Conservation (phyloP, 495 filamentous ascomycete genomes). For the Penicillium turbatum region DNA sequence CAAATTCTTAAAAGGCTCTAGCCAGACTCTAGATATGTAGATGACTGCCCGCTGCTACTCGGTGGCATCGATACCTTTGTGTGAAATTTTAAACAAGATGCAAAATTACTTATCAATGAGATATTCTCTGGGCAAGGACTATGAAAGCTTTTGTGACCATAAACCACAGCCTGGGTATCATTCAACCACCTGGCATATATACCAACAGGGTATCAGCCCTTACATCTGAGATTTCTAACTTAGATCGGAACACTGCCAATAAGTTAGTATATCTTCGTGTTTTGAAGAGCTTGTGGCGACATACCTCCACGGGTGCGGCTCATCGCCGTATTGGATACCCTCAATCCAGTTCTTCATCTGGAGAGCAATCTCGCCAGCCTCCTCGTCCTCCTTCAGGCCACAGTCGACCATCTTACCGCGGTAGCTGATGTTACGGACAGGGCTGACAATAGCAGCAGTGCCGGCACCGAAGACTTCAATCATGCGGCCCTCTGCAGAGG, state of each 20-base stretch:
- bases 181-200: too few species aligned
- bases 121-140: neutral
- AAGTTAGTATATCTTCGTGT: constrained; percentile 13
- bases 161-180: neutral
- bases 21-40: constrained; percentile 1
- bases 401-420: constrained; percentile 72
- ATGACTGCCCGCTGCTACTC: neutral
- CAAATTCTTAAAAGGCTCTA: neutral
- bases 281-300: neutral
- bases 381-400: constrained; percentile 68
- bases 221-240: neutral
- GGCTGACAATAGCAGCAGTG: constrained; percentile 72
- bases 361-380: constrained; percentile 78
- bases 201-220: neutral
- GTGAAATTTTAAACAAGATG: neutral
- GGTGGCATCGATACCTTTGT: neutral
- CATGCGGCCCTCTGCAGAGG: constrained; percentile 76
- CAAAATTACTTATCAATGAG: neutral
- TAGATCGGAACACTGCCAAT: constrained; percentile 29
- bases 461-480: constrained; percentile 91
- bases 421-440: constrained; percentile 84
- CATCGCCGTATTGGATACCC: constrained; percentile 88
- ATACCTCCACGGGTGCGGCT: constrained; percentile 79
- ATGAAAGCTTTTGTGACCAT: constrained; percentile 1
- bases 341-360: constrained; percentile 97